phyloP scores from a whole-genome alignment of 2,329 filamentous ascomycete genomes.

The Pseudogymnoascus destructans region DNA sequence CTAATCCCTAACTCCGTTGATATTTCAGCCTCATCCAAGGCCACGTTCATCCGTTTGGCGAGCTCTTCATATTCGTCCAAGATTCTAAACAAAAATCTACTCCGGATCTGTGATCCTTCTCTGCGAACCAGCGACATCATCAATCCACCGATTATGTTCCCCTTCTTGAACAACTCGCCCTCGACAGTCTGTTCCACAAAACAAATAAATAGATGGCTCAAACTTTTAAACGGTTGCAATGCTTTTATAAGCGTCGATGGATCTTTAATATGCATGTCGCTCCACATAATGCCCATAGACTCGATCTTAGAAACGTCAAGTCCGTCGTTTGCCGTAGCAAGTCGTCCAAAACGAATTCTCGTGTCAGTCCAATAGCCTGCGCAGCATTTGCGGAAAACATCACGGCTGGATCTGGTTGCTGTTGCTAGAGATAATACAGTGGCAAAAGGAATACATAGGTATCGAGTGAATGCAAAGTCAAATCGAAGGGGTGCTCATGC shows the following conservation, averaged over 20 bases:
- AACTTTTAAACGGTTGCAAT: neutral
- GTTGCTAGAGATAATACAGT: neutral
- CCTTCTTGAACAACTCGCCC: neutral
- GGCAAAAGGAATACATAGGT: neutral
- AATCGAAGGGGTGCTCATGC: neutral
- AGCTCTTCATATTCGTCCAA: neutral
- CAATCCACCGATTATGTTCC: neutral
- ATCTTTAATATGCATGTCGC: neutral
- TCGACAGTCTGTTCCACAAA: neutral
- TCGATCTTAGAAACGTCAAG: neutral
- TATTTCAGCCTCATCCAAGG: neutral
- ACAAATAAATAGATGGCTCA: neutral
- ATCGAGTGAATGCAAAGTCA: neutral
- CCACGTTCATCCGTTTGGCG: neutral
- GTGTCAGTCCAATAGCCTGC: neutral
- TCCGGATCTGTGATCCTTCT: neutral
- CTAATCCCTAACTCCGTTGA: neutral
- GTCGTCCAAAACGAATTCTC: neutral
- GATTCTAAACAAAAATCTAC: neutral
- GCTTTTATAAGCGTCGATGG: neutral
- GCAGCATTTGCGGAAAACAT: neutral
- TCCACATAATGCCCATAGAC: conserved; percentile 3
- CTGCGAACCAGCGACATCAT: neutral
- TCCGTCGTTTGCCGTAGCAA: neutral
- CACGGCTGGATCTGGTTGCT: neutral